Evolutionary conservation across 2,329 filamentous ascomycete species (phyloP).

Genomic region (Colletotrichum sp.): DNA sequence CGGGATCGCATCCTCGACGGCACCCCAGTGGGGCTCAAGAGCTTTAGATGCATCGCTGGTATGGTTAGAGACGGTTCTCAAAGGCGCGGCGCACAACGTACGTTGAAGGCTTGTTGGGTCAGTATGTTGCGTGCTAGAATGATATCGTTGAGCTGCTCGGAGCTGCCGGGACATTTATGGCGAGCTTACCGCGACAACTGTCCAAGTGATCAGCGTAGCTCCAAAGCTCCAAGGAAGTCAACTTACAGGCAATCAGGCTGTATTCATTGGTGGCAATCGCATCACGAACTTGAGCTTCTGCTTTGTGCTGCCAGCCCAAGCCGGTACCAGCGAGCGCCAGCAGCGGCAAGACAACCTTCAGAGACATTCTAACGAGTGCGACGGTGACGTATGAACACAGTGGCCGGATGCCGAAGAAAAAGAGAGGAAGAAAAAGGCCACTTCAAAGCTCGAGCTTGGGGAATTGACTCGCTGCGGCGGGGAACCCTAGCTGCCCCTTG

Average conservation of each 20-base stretch:
- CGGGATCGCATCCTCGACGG: conserved; percentile 25
- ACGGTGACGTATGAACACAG: not conserved
- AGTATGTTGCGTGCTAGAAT: not conserved
- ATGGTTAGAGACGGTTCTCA: not conserved
- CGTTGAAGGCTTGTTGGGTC: not conserved
- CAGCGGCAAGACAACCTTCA: conserved; percentile 9
- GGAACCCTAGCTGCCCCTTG: conserved; percentile 1
- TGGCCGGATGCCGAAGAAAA: not conserved
- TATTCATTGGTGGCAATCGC: conserved; percentile 22
- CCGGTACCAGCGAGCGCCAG: conserved; percentile 1
- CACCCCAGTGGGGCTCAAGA: conserved; percentile 41
- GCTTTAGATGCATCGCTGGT: conserved; percentile 33
- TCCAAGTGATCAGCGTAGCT: not conserved
- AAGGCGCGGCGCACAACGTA: not conserved
- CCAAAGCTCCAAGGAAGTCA: not conserved
- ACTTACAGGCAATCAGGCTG: conserved; percentile 38
- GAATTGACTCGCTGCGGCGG: conserved; percentile 11
- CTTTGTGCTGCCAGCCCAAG: conserved; percentile 11
- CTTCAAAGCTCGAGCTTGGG: not conserved
- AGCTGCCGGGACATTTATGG: not conserved
- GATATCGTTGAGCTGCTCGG: not conserved
- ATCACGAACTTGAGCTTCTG: not conserved
- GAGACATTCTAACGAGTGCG: not conserved
- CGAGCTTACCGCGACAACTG: conserved; percentile 11
- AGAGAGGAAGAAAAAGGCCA: not conserved